These are phyloP conservation scores for Botrytis aclada DNA, from an alignment of 2,329 filamentous ascomycete species.

Conservation along the genomic window DNA sequence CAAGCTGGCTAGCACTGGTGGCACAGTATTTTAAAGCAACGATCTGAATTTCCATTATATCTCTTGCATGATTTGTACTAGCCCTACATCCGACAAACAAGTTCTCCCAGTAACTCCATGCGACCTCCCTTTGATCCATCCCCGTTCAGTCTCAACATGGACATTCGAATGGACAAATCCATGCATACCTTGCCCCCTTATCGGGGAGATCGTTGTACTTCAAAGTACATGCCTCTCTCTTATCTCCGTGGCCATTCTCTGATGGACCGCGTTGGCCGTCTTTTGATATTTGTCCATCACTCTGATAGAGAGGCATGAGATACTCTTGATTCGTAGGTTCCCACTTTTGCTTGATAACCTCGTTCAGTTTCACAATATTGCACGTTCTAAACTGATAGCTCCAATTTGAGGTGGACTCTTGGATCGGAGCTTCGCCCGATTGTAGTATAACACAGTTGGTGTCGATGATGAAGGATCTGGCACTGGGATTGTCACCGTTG, in stretches of 20 bases:
- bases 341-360: neutral
- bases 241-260: neutral
- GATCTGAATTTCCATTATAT: neutral
- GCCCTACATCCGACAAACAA: neutral
- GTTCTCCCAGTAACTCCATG: neutral
- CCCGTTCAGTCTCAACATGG: neutral
- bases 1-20: no score
- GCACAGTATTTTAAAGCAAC: neutral
- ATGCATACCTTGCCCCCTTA: neutral
- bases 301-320: conserved; percentile 8
- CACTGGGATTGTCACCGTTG: neutral
- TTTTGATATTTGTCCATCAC: neutral
- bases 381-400: neutral
- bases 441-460: neutral
- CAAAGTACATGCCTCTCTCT: neutral
- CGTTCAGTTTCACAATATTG: neutral
- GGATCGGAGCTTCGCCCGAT: neutral
- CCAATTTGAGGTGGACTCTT: neutral
- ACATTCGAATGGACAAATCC: conserved; percentile 8
- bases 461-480: neutral
- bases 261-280: neutral
- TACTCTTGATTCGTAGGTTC: neutral
- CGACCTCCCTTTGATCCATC: neutral
- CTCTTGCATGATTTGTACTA: neutral
- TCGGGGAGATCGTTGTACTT: neutral